These are phyloP conservation scores for Apiospora arundinis DNA, from an alignment of 2,329 filamentous ascomycete species.

Conservation along the genomic window DNA sequence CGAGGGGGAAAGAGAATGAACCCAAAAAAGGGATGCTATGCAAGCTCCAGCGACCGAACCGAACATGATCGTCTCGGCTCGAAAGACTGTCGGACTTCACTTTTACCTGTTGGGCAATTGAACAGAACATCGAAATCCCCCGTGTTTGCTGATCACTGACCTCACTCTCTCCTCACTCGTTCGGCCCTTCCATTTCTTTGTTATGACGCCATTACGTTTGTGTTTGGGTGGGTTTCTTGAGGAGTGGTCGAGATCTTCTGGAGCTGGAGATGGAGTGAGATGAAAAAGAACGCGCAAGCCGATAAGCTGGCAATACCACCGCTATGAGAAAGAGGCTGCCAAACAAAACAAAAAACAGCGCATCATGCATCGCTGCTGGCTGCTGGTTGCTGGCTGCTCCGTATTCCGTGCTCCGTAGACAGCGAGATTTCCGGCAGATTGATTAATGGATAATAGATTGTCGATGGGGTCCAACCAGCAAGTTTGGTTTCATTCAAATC, in stretches of 20 bases:
- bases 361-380: neutral
- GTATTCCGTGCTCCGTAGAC: neutral
- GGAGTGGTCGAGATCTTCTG: neutral
- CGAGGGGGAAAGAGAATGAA: neutral
- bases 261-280: neutral
- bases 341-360: neutral
- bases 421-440: constrained; percentile 3
- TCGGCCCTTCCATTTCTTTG: neutral
- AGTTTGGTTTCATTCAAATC: constrained; percentile 2
- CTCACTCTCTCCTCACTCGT: neutral
- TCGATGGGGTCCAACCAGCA: neutral
- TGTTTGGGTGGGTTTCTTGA: neutral
- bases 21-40: too few species aligned
- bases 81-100: neutral
- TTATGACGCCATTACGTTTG: neutral
- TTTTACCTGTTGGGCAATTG: neutral
- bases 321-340: neutral
- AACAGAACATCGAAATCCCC: constrained; percentile 5
- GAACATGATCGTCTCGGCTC: neutral
- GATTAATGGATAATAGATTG: neutral
- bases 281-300: constrained; percentile 13
- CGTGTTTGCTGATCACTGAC: neutral
- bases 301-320: neutral
- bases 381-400: too few species aligned
- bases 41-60: too few species aligned